Conservation (phyloP, 106 monocot genomes). For the Hemerocallis citrina region DNA sequence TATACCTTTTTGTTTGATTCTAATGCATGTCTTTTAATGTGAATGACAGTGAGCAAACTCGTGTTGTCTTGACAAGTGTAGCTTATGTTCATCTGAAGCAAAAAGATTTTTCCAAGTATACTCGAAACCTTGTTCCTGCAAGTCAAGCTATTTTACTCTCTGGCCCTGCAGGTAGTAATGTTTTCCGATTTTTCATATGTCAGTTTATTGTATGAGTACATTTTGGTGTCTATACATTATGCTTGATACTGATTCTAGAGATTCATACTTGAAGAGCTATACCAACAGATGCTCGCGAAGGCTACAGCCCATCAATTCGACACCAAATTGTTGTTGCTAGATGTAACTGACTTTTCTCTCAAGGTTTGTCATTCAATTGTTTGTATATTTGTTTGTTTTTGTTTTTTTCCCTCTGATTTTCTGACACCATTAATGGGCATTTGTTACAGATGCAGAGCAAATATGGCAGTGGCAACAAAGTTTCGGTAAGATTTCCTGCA, state of each 20-base stretch:
- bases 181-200: background rate
- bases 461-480: constrained; percentile 43
- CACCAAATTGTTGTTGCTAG: constrained; percentile 61
- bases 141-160: constrained; percentile 78
- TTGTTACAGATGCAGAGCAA: constrained; percentile 62
- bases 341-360: constrained; percentile 58
- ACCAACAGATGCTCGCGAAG: constrained; percentile 82
- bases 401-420: constrained; percentile 11
- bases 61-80: constrained; percentile 57
- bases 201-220: too few relatives aligned
- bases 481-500: constrained; percentile 29
- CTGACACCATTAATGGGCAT: background rate
- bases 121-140: constrained; percentile 53
- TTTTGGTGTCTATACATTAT: background rate
- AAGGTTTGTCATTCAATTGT: constrained; percentile 40
- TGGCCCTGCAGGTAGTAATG: constrained; percentile 66
- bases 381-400: too few relatives aligned
- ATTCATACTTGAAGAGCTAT: constrained; percentile 47
- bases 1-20: background rate
- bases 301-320: constrained; percentile 62
- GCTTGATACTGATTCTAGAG: constrained; percentile 5
- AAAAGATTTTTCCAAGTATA: constrained; percentile 57
- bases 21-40: background rate
- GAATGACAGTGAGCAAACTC: constrained; percentile 68
- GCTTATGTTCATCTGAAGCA: constrained; percentile 70